Evolutionary conservation across 139 green algal genomes (phyloP).

Genomic region (Mesotaenium endlicherianum): DNA sequence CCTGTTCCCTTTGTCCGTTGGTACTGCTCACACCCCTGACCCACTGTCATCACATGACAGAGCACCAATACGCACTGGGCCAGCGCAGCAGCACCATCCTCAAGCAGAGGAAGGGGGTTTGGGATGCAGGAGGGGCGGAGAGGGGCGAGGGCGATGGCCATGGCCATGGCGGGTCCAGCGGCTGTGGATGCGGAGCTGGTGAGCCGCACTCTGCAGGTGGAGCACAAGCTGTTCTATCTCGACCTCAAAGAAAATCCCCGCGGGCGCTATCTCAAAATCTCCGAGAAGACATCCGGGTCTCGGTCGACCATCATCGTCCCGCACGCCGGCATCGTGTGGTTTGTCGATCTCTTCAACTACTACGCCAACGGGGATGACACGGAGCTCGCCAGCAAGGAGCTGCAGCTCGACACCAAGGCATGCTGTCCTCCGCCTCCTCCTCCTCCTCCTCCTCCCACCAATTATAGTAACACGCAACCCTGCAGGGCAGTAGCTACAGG

Average conservation of each 20-base stretch:
- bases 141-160: not conserved
- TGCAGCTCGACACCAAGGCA: constrained; percentile 63
- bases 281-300: constrained; percentile 57
- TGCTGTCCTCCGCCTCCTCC: not conserved
- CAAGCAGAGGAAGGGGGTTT: not conserved
- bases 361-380: constrained; percentile 56
- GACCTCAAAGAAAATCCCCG: constrained; percentile 61
- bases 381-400: constrained; percentile 55
- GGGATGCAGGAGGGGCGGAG: not conserved
- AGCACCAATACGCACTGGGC: not conserved
- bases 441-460: not conserved
- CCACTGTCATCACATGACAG: no score
- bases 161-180: not conserved
- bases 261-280: constrained; percentile 62
- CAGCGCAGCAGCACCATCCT: not conserved
- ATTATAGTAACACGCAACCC: no score
- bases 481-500: no score
- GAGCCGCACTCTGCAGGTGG: constrained; percentile 50
- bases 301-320: constrained; percentile 64
- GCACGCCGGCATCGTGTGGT: constrained; percentile 56
- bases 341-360: constrained; percentile 65
- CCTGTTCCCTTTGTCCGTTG: no score
- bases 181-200: constrained; percentile 38
- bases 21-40: no score
- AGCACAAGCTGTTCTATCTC: constrained; percentile 64